Base-by-base conservation (phyloP, 768 basidiomycete genomes). In the Tricholoma bakamatsutake region DNA sequence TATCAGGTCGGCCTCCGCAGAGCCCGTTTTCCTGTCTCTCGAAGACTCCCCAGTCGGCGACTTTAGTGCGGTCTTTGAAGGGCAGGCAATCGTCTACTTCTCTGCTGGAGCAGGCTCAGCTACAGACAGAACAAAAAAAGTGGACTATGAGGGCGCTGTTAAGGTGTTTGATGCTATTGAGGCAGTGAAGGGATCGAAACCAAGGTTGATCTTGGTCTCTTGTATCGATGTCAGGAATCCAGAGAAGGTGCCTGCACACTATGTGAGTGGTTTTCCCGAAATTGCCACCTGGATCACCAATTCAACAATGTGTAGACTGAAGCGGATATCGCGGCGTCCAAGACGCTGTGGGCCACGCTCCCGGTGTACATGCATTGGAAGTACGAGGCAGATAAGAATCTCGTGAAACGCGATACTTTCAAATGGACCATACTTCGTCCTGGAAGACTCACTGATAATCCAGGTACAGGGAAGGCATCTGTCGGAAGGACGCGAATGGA, bases 101-200 rank as follows among this genome's bases (percentile, higher is more conserved):
- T 71, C 72, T 34, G 77, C 77, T 3, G 77, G 77, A 0, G 80
- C 85, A 0, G 84, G 84, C 21, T 24, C 21, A 6, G 79, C 78
- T 0, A 71, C 73, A 34, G 80, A 81, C 61, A 64, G 79, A 31
- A 85, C 81, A 2, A 78, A 76, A 63, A 73, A 71, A 28, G 84
- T 87, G 5, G 79, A 81, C 60, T 82, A 80, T 59, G 80, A 84
- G 49, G 85, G 84, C 8, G 84, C 84, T 0, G 58, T 88, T 35
- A 88, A 87, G 67, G 78, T 85, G 2, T 87, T 83, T 61, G 85
- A 88, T 62, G 86, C 84, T 0, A 72, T 88, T 51, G 85, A 87
- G 64, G 68, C 46, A 0, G 70, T 83, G 2, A 61, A 76, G 45
- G 73, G 73, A 1, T 53, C 61, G n/a, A 78, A 77, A 57, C 83